Percentiles rank a stretch among this genome's conserved stretches.
phyloP scores from a whole-genome alignment of 805 yeast genomes.

The Barnettozyma populi region DNA sequence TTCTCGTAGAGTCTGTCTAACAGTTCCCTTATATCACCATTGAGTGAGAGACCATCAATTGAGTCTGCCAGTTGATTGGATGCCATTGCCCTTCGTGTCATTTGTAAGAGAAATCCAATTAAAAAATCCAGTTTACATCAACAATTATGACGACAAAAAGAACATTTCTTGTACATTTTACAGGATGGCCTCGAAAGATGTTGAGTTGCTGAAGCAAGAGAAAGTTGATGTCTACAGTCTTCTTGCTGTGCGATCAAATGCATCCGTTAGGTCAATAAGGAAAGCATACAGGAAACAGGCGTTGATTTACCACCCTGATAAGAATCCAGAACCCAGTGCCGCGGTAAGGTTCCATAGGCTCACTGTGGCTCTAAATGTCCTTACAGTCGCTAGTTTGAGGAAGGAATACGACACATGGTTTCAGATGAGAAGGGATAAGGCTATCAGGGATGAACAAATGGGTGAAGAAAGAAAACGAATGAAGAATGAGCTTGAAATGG shows the following conservation, averaged over 20 bases:
- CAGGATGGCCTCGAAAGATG: slow-evolving; percentile 15
- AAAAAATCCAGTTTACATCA: not conserved
- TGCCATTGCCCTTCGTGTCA: not conserved
- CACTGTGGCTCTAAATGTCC: slow-evolving; percentile 76
- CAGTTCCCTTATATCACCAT: not conserved
- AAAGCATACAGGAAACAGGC: slow-evolving; percentile 80
- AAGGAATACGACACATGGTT: slow-evolving; percentile 59
- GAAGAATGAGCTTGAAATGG: slow-evolving; percentile 21
- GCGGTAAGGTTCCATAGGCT: slow-evolving; percentile 88
- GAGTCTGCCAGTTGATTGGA: not conserved
- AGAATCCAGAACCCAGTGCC: slow-evolving; percentile 76
- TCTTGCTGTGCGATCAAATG: slow-evolving; percentile 57
- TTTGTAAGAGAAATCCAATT: not conserved
- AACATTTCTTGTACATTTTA: not conserved
- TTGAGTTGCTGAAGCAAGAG: slow-evolving; percentile 14
- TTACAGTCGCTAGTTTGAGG: slow-evolving; percentile 77
- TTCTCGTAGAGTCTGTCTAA: slow-evolving; percentile 1
- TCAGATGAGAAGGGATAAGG: slow-evolving; percentile 5
- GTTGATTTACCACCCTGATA: slow-evolving; percentile 76
- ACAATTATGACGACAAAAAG: not conserved
- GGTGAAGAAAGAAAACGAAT: slow-evolving; percentile 15
- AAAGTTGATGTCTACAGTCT: slow-evolving; percentile 44
- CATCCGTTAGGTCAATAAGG: slow-evolving; percentile 60
- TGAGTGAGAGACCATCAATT: not conserved
- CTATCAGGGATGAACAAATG: slow-evolving; percentile 10